Base-by-base conservation (phyloP, 148 eudicot genomes). In the Fagopyrum homotropicum region DNA sequence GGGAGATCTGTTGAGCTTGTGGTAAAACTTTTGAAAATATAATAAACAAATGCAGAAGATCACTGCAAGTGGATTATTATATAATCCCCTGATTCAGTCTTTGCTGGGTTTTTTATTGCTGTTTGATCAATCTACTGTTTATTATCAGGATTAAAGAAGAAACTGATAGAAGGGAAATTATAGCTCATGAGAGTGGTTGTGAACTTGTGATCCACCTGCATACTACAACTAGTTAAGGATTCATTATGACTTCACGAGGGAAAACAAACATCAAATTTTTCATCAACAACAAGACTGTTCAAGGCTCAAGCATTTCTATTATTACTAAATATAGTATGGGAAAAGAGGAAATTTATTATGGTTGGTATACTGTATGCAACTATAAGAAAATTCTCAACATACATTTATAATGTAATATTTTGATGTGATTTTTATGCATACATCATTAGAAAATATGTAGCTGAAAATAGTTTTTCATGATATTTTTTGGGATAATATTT, bases 31-130 rank as follows among this genome's bases (percentile, higher is more conserved):
- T 15, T 52, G 57, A 52, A 59, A 59, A 59, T 17, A 7, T 60
- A 60, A 61, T 61, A 61, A 61, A 29, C 68, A 61, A 57, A 26
- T 61, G 9, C 40, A 61, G 66, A 29, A 26, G 40, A 61, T 61
- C 68, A 7, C 68, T 29, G 68, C 30, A 61, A 61, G 15, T 26
- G 9, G 14, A 61, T 61, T 61, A 61, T 55, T 55, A 55, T 55
- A 55, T 55, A 55, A 55, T 55, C 60, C 22, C 60, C 22, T 55
- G 26, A 55, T 55, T 55, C 60, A 55, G 60, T 55, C 17, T 55
- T 55, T 55, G 60, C 60, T 55, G 60, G 60, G 19, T 55, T 55
- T 9, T 35, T 35, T 35, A 35, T 35, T 35, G 4, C 26, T 16
- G 2, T 55, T 55, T 4, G 15, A 55, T 16, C 22, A 52, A 52